Base-by-base conservation (phyloP, 768 basidiomycete species). In the Lactifluus rugatus region DNA sequence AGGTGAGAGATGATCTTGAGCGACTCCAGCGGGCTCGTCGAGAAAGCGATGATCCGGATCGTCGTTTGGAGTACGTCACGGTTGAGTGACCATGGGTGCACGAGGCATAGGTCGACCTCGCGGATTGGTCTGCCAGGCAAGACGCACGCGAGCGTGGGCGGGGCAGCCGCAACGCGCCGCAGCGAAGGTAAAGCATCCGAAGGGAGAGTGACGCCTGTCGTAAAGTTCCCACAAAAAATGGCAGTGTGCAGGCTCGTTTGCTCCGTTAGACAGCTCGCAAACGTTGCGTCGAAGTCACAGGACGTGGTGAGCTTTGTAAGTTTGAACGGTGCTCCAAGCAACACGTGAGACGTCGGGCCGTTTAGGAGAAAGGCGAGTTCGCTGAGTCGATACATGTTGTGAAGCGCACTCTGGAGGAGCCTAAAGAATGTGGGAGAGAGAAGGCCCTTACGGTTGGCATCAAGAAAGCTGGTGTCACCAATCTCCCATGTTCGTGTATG, bases 91-190 rank as follows among this genome's bases (percentile, higher is more conserved):
- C 63, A 68, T 2, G 67, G 66, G 23, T 68, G 63, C 46, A 64
- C 51, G 34, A 69, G 57, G 44, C 66, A 68, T 21, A 69, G 54
- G 44, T 69, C 68, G 10, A 69, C 67, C 39, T 65, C 64, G 26
- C 50, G 48, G 14, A 69, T 61, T 26, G 64, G 53, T 37, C 68
- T 61, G 23, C 60, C 62, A 0, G 68, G 69, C 21, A 70, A 65
- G 9, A 68, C 62, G 25, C 60, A 52, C 5, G 69, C 62, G 16
- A 70, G 54, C 26, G 68, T 65, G 25, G 64, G 64, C 16, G 69
- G 67, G 11, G 65, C 60, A 0, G 66, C 67, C 39, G 67, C 67
- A 36, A 70, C 57, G 14, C 64, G 65, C 19, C 63, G 56, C 16
- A 69, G 54, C n/a, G 61, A 62, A 39, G 56, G 64, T 14, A 69